Evolutionary conservation across 192 early-diverging fungal species (phyloP).

Genomic region (Coemansia sp.): DNA sequence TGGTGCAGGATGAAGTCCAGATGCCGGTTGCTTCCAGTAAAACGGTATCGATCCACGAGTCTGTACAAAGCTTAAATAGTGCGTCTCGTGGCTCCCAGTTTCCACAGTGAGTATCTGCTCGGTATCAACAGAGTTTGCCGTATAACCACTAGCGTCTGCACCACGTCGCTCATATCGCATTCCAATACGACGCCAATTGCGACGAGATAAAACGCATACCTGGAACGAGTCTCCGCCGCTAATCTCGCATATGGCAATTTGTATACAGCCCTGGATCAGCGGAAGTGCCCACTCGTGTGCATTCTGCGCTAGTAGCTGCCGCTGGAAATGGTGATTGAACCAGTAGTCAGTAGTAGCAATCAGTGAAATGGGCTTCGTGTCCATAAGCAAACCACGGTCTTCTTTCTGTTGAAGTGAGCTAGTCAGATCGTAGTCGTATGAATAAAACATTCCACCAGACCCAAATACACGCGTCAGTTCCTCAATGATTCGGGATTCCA

Average conservation of each 20-base stretch:
- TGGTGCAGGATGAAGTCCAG: constrained; percentile 66
- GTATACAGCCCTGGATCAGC: constrained; percentile 68
- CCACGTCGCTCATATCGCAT: constrained; percentile 89
- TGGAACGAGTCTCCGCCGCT: constrained; percentile 56
- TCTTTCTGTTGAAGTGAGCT: constrained; percentile 35
- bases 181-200: constrained; percentile 58
- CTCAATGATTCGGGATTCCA: constrained; percentile 44
- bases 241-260: constrained; percentile 61
- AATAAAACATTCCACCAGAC: constrained; percentile 40
- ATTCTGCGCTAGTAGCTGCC: constrained; percentile 9
- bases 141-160: constrained; percentile 78
- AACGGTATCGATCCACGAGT: constrained; percentile 86
- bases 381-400: not conserved
- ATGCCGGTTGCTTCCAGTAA: constrained; percentile 72
- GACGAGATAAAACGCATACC: constrained; percentile 66
- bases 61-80: constrained; percentile 80
- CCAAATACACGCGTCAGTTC: constrained; percentile 39
- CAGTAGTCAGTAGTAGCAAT: constrained; percentile 32
- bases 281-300: constrained; percentile 42
- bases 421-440: constrained; percentile 43
- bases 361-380: constrained; percentile 8
- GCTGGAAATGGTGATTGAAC: constrained; percentile 41
- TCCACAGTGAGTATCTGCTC: constrained; percentile 81
- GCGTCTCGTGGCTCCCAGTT: constrained; percentile 27
- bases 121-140: constrained; percentile 97